Evolutionary conservation across 2,329 filamentous ascomycete species (phyloP), one percentile per base, ranked within the genome.

Genomic region (Nemania abortiva): DNA sequence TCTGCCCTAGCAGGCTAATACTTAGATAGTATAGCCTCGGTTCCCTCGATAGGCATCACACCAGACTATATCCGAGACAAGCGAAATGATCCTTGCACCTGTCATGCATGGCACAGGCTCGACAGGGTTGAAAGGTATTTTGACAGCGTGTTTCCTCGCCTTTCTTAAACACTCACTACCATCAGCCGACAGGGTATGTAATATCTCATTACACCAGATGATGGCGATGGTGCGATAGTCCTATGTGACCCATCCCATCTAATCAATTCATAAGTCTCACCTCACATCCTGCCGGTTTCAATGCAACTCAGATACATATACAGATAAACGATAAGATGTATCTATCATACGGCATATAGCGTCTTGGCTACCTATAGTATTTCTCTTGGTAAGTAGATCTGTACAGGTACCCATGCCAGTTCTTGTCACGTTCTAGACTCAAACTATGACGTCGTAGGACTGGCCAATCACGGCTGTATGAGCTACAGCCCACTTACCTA

Each of bases 391-490:
- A 11, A 7, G 34, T 37, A 37, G 34, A 27, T 27, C 24, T 27
- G 34, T 37, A 9, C 34, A 7, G 34, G 34, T 11, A 37, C n/a
- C 42, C 15, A 47, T 18, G 18, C 42, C 42, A 20, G 18, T n/a
- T 18, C 42, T 20, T 47, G 42, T 47, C 42, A 47, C 18, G 42
- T 47, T 47, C 42, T 47, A 47, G 42, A 47, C 42, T 47, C 39
- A 42, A 42, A 42, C 39, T 42, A 15, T 18, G 39, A 42, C 18
- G 18, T 47, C 18, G 6, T 5, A 47, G 42, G n/a, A 9, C 42
- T 47, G n/a, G 18, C 42, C 42, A 47, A 47, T 47, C 42, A 47
- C 9, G 20, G 18, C 6, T 10, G 42, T 18, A 20, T 47, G 42
- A 18, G 42, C 42, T 20, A 18, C 6, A 47, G 42, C 18, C 42